Percentiles rank a stretch among this genome's conserved stretches.
Evolutionary conservation across 805 yeast genomes (phyloP).

Genomic region (Lachancea quebecensis): DNA sequence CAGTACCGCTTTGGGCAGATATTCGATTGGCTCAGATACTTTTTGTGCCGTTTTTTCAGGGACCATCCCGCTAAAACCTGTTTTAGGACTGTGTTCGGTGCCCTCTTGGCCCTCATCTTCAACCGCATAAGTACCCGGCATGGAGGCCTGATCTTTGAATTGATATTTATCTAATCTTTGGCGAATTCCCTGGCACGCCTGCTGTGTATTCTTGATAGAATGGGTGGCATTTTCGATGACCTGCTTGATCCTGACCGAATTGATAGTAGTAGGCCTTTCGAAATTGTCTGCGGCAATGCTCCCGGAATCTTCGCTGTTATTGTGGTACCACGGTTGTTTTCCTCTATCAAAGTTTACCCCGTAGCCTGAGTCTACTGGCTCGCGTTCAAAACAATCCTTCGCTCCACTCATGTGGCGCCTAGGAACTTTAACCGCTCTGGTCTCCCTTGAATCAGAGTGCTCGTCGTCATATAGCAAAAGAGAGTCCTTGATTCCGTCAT

Average conservation of each 20-base stretch:
- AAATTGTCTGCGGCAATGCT: background rate
- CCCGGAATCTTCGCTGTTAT: background rate
- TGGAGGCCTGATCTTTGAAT: background rate
- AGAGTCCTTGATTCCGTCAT: constrained; percentile 3
- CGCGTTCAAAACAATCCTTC: background rate
- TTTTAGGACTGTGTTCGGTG: too few species aligned
- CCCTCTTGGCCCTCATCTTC: background rate
- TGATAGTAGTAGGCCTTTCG: background rate
- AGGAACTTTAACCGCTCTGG: background rate
- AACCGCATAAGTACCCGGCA: constrained; percentile 1
- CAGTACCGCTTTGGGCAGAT: background rate
- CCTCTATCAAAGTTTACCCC: constrained; percentile 1
- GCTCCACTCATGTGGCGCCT: constrained; percentile 7
- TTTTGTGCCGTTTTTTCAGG: too few species aligned
- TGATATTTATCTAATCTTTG: constrained; percentile 3
- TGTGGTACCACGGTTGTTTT: constrained; percentile 5
- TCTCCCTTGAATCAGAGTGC: background rate
- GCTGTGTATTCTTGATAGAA: constrained; percentile 4
- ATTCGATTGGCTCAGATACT: constrained; percentile 1
- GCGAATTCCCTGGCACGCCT: constrained; percentile 4
- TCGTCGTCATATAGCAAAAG: constrained; percentile 5
- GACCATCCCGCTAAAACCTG: too few species aligned
- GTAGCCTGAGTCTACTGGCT: background rate
- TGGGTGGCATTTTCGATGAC: constrained; percentile 4
- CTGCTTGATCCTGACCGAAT: constrained; percentile 2